Evolutionary conservation across 495 filamentous ascomycete species (phyloP), one percentile per base, ranked within the genome.

Genomic region (Margaritispora aquatica): DNA sequence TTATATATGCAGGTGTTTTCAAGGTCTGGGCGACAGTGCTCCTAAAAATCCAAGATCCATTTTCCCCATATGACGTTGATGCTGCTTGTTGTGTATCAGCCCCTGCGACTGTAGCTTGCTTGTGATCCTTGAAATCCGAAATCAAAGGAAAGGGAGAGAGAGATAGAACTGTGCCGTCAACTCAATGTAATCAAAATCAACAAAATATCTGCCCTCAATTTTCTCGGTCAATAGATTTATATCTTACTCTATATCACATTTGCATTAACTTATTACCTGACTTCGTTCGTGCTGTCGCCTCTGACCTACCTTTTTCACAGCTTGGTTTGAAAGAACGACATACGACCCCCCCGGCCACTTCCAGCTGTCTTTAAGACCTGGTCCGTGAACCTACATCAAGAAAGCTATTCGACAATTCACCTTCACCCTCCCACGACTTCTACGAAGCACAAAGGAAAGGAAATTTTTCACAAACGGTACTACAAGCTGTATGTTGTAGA

Each of bases 401-500:
- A 34, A 34, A 34, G 29, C 17, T 44, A n/a, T 17, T 44, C 15
- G 38, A 44, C 38, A 44, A 8, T 44, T 44, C 10, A 44, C 19
- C 17, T 15, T 34, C 38, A 17, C 3, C 15, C 38, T 44, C 38
- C 10, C 11, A 44, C 7, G 3, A 44, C 3, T 44, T n/a, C n/a
- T n/a, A n/a, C n/a, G n/a, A n/a, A n/a, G n/a, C n/a, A 3, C 38
- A 44, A n/a, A 44, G 19, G 38, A 7, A 44, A n/a, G 38, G 3
- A 44, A 17, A 17, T 8, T 44, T 8, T 17, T n/a, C 17, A 3
- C 19, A 3, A 44, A n/a, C 17, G 17, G 19, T 17, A 8, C 8
- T n/a, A 8, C 3, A 8, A 56, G 41, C 34, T 59, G 54, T 54
- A 60, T 69, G 68, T 53, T 60, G 55, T 64, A 62, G 62, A 62